Base-by-base conservation (phyloP, 306 rosid genomes). In the Purshia tridentata region DNA sequence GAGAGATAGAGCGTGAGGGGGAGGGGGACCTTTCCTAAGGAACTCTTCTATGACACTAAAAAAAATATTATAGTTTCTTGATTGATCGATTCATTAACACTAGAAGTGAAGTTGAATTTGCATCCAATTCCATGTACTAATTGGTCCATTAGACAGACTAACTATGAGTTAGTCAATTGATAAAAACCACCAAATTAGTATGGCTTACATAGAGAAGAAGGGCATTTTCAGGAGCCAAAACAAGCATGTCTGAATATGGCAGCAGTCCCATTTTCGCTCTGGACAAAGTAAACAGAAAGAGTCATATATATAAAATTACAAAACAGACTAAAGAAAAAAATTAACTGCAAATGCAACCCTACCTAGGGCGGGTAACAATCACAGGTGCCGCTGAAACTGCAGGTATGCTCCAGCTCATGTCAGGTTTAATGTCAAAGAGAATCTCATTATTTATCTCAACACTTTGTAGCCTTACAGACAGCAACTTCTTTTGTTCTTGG, bases 321-420 rank as follows among this genome's bases (percentile, higher is more conserved):
- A 76, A 70, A 55, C 69, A 70, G 75, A 19, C 46, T 45, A 15
- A 61, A 19, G 60, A n/a, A 54, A 50, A 77, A 64, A 70, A 29
- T 8, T 6, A 23, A 45, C 71, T 49, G 20, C 53, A 60, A 54
- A 22, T 60, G 18, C 41, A 14, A 49, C 52, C 79, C 72, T 81
- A 93, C 98, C 97, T 85, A 6, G 96, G 98, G 61, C 92, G 94
- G 5, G 96, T 89, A 63, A 89, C 97, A 53, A 72, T 85, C 75
- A 93, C 98, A 74, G 97, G 90, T 62, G 83, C 86, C 65, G 96
- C 98, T 49, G 97, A 92, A 76, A 93, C 69, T 8, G 97, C 94
- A 72, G 91, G 83, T 81, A 91, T 82, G 83, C 89, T 89, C 98
- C 98, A 93, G 93, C 98, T 89, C 96, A 88, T 85, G 79, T 91